Evolutionary conservation across 768 basidiomycete species (phyloP).

Genomic region (Suillus spraguei): DNA sequence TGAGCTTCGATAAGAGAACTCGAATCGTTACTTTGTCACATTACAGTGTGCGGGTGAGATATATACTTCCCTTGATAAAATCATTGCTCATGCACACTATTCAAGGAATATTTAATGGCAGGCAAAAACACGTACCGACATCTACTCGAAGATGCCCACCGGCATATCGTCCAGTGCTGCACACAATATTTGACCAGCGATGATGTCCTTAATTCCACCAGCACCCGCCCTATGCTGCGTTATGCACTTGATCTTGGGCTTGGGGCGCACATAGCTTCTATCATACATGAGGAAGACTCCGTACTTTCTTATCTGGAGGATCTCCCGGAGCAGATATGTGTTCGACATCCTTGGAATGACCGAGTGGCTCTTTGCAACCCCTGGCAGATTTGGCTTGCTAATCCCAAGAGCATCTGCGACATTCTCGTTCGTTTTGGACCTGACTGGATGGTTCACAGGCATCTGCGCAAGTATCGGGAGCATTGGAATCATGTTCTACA

Average conservation of each 20-base stretch:
- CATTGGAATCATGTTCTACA: background rate
- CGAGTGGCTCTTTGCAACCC: background rate
- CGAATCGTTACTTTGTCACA: slow-evolving; percentile 19
- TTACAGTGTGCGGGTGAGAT: slow-evolving; percentile 27
- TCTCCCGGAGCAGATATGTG: background rate
- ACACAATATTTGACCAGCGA: background rate
- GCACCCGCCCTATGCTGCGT: slow-evolving; percentile 2
- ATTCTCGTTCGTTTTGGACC: background rate
- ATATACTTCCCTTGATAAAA: background rate
- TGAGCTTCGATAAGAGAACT: slow-evolving; percentile 17
- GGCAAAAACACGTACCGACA: background rate
- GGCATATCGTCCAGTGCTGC: background rate
- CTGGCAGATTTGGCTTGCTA: slow-evolving; percentile 4
- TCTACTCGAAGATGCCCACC: slow-evolving; percentile 1
- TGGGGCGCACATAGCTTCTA: background rate
- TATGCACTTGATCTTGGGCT: slow-evolving; percentile 7
- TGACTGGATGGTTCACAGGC: background rate
- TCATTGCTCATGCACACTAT: background rate
- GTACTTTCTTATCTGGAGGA: slow-evolving; percentile 4
- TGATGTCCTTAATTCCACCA: background rate
- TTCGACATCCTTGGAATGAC: background rate
- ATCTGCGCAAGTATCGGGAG: background rate
- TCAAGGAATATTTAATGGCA: slow-evolving; percentile 4
- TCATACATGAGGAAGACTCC: background rate
- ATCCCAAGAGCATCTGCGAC: background rate